Evolutionary conservation across 2,329 filamentous ascomycete species (phyloP).

Genomic region (Arthrobotrys pseudoclavata): DNA sequence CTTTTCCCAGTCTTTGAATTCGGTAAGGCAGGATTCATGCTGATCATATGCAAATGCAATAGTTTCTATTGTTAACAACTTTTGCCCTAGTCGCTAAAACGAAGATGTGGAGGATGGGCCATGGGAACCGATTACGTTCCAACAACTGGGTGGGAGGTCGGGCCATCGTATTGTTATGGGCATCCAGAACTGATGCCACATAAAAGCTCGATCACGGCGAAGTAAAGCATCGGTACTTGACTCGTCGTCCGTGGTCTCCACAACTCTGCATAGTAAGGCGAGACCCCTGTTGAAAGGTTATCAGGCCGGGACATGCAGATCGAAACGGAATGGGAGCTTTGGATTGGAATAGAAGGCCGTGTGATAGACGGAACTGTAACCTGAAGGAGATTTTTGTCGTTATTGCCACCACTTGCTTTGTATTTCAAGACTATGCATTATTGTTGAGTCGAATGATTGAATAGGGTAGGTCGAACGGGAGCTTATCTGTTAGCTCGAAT

Average conservation of each 20-base stretch:
- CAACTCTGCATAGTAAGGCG: conserved; percentile 46
- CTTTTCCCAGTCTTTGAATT: conserved; percentile 22
- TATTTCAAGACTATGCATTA: background rate
- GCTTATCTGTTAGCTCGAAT: conserved; percentile 21
- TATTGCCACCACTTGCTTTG: background rate
- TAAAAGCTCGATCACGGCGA: conserved; percentile 31
- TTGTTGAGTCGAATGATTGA: conserved; percentile 5
- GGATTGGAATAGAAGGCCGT: conserved; percentile 10
- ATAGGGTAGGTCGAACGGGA: conserved; percentile 1
- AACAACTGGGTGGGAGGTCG: conserved; percentile 2
- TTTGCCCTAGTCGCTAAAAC: conserved; percentile 48
- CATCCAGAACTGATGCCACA: conserved; percentile 26
- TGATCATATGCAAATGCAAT: conserved; percentile 55
- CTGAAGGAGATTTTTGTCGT: conserved; percentile 10
- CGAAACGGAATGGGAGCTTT: conserved; percentile 7
- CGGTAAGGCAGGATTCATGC: conserved; percentile 26
- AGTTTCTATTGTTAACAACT: conserved; percentile 43
- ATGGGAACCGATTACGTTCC: conserved; percentile 6
- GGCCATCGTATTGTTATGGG: conserved; percentile 4
- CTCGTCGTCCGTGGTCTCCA: conserved; percentile 14
- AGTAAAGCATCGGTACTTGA: conserved; percentile 27
- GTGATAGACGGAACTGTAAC: conserved; percentile 38
- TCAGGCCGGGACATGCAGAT: conserved; percentile 30
- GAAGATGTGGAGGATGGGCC: conserved; percentile 16
- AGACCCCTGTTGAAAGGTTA: conserved; percentile 42